phyloP scores from a whole-genome alignment of 208 protist genomes.

The Trypanosoma theileri region DNA sequence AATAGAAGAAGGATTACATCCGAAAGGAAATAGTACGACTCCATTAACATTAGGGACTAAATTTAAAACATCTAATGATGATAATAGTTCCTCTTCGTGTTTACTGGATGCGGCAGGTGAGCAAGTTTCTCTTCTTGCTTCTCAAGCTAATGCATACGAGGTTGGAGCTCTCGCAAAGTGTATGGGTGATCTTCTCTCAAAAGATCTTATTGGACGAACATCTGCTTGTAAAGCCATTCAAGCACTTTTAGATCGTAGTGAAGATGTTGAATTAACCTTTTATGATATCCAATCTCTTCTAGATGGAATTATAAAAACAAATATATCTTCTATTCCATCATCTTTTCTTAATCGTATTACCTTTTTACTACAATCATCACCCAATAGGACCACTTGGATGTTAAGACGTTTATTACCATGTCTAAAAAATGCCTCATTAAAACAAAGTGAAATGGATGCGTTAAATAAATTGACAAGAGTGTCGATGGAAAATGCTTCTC shows the following conservation, averaged over 20 bases:
- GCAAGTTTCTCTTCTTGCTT: conserved; percentile 24
- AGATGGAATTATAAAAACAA: conserved; percentile 14
- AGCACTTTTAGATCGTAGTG: conserved; percentile 10
- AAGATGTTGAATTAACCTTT: conserved; percentile 17
- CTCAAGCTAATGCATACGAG: conserved; percentile 35
- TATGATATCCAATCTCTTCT: conserved; percentile 26
- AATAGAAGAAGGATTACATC: neutral
- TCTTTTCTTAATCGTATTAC: conserved; percentile 14
- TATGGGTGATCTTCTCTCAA: conserved; percentile 22
- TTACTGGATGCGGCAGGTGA: conserved; percentile 18
- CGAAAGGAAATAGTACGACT: neutral
- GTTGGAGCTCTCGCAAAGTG: conserved; percentile 37
- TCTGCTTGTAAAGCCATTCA: conserved; percentile 10
- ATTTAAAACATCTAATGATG: neutral
- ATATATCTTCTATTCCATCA: conserved; percentile 4
- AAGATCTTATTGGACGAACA: conserved; percentile 12
- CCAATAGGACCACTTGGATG: conserved; percentile 19
- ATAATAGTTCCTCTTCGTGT: neutral
- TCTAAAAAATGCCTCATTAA: conserved; percentile 4
- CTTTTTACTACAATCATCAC: conserved; percentile 14
- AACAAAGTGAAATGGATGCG: conserved; percentile 6
- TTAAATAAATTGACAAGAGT: conserved; percentile 18
- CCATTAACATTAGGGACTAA: neutral
- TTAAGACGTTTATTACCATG: conserved; percentile 24
- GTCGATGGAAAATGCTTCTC: conserved; percentile 21